Evolutionary conservation across 495 filamentous ascomycete genomes (phyloP).

Genomic region (Xylaria venustula): DNA sequence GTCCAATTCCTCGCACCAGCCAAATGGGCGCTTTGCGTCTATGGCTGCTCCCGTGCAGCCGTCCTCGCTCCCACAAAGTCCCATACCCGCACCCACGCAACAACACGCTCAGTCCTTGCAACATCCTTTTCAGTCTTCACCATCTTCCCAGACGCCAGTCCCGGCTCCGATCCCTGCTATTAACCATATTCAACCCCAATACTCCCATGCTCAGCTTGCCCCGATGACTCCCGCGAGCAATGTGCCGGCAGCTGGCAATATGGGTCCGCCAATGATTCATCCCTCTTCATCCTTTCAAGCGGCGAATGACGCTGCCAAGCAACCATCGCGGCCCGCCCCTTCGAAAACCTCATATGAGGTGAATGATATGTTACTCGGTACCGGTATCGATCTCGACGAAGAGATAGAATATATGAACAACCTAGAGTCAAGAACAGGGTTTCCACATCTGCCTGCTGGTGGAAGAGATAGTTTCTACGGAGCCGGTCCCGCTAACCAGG

Average conservation of each 20-base stretch:
- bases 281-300: conserved; percentile 14
- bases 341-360: conserved; percentile 67
- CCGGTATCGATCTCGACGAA: conserved; percentile 79
- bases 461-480: conserved; percentile 54
- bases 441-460: conserved; percentile 49
- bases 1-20: conserved; percentile 32
- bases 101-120: conserved; percentile 17
- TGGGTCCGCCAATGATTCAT: conserved; percentile 67
- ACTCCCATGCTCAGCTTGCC: conserved; percentile 41
- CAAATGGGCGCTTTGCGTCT: conserved; percentile 48
- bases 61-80: conserved; percentile 22
- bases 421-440: conserved; percentile 44
- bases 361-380: conserved; percentile 72
- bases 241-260: conserved; percentile 42
- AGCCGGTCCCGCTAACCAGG: conserved; percentile 57
- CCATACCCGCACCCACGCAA: conserved; percentile 32
- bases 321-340: conserved; percentile 55
- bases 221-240: conserved; percentile 23
- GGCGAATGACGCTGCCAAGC: conserved; percentile 17
- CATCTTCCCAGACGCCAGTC: neutral
- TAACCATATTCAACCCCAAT: conserved; percentile 24
- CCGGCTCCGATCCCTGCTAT: conserved; percentile 12
- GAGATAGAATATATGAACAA: conserved; percentile 73
- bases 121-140: neutral
- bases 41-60: conserved; percentile 53